phyloP scores from a whole-genome alignment of 345 rosid genomes.

The Gossypioides kirkii region DNA sequence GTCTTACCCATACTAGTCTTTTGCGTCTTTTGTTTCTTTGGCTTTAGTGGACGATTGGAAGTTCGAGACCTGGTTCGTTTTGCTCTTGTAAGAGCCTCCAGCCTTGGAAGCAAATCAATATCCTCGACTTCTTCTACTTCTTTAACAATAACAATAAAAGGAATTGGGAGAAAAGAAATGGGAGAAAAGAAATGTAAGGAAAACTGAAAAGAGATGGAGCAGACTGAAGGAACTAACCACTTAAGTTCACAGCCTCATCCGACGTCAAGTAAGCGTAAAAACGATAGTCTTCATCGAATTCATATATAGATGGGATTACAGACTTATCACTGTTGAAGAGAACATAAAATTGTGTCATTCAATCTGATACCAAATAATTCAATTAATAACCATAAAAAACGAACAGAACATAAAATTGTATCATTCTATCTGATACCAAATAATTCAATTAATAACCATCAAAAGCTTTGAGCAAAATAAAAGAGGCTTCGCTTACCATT shows the following conservation, averaged over 20 bases:
- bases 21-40: too few relatives aligned
- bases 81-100: too few relatives aligned
- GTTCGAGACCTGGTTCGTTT: too few relatives aligned
- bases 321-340: not conserved
- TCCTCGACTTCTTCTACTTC: too few relatives aligned
- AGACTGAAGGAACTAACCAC: not conserved
- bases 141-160: too few relatives aligned
- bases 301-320: not conserved
- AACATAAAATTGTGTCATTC: not conserved
- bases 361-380: not conserved
- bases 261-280: not conserved
- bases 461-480: not conserved
- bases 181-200: not conserved
- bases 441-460: not conserved
- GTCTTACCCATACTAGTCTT: too few relatives aligned
- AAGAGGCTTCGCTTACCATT: not conserved
- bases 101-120: too few relatives aligned
- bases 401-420: not conserved
- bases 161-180: not conserved
- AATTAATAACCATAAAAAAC: not conserved
- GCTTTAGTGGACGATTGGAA: too few relatives aligned
- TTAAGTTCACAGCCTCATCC: not conserved
- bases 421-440: not conserved
- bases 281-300: rapidly evolving
- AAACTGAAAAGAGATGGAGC: too few relatives aligned